Conservation (phyloP, 1,284 basidiomycete genomes). For the Porogramme epimiltina region DNA sequence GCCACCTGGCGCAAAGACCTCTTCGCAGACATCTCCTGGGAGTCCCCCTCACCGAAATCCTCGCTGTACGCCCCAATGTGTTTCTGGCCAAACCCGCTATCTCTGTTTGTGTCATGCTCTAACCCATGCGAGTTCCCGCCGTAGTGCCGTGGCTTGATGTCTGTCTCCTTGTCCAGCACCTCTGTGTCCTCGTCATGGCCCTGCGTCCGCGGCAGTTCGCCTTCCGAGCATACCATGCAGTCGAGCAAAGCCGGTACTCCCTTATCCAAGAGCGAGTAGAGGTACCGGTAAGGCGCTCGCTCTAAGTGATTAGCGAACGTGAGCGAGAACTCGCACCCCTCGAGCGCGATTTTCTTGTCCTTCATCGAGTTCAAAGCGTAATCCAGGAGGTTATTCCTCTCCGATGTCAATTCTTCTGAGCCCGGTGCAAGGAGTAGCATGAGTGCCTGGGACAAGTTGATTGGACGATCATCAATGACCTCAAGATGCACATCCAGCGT, state of each 20-base stretch:
- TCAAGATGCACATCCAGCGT: too few relatives aligned
- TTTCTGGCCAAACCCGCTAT: constrained; percentile 37
- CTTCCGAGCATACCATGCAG: constrained; percentile 97
- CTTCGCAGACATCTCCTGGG: constrained; percentile 94
- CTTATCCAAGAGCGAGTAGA: constrained; percentile 84
- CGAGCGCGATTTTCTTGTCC: constrained; percentile 92
- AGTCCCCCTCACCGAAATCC: constrained; percentile 67
- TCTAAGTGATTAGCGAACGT: constrained; percentile 97
- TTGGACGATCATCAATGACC: too few relatives aligned
- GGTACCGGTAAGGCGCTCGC: constrained; percentile 81
- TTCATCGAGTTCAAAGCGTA: constrained; percentile 99
- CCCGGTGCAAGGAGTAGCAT: constrained; percentile 91
- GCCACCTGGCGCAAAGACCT: constrained; percentile 99
- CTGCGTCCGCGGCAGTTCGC: constrained; percentile 94
- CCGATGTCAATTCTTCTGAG: constrained; percentile 95
- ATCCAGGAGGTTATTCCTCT: constrained; percentile 94
- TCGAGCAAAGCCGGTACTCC: constrained; percentile 93
- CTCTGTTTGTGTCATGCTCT: constrained; percentile 67
- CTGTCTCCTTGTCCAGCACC: constrained; percentile 90
- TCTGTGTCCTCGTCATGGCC: constrained; percentile 91
- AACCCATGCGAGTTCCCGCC: constrained; percentile 82
- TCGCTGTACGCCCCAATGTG: constrained; percentile 70
- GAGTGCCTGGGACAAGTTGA: constrained; percentile 96
- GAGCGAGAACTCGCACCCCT: constrained; percentile 99
- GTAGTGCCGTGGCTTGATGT: constrained; percentile 97